Conservation (phyloP, 2,329 filamentous ascomycete genomes). For the Metarhizium rileyi region DNA sequence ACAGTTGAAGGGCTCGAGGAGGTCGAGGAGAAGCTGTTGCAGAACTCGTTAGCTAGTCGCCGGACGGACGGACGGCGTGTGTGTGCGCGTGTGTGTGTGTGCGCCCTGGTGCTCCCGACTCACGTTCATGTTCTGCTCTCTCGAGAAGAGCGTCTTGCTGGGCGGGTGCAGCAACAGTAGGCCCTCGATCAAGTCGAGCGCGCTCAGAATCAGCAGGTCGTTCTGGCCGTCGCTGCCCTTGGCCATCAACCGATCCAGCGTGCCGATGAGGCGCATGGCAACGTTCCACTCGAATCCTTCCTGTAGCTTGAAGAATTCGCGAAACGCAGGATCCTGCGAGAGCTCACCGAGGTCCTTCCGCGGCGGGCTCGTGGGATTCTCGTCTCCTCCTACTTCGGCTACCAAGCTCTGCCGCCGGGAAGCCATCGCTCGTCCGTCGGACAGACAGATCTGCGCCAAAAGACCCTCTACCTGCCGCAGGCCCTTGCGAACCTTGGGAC, state of each 20-base stretch:
- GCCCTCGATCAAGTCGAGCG: slow-evolving; percentile 83
- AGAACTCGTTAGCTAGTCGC: not conserved
- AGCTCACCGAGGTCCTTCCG: slow-evolving; percentile 61
- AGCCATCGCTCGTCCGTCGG: slow-evolving; percentile 21
- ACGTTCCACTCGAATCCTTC: slow-evolving; percentile 99
- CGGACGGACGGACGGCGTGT: not conserved
- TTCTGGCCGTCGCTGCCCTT: slow-evolving; percentile 75
- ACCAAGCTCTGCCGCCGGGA: not conserved
- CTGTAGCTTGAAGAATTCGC: slow-evolving; percentile 93
- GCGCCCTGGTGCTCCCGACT: slow-evolving; percentile 15
- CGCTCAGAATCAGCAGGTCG: slow-evolving; percentile 78
- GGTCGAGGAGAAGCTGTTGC: slow-evolving; percentile 75
- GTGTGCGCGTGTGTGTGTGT: not conserved
- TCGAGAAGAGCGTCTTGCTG: slow-evolving; percentile 74
- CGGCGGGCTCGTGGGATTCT: slow-evolving; percentile 26
- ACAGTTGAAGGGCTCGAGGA: slow-evolving; percentile 86
- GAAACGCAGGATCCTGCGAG: slow-evolving; percentile 75
- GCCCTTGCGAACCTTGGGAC: slow-evolving; percentile 83
- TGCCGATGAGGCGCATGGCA: slow-evolving; percentile 72
- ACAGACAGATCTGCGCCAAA: slow-evolving; percentile 87
- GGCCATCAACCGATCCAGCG: slow-evolving; percentile 76
- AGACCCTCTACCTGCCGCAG: slow-evolving; percentile 89
- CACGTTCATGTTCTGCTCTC: slow-evolving; percentile 92
- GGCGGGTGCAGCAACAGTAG: slow-evolving; percentile 81
- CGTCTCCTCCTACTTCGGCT: slow-evolving; percentile 3